Conservation (phyloP, 768 basidiomycete species). For the Asterophora parasitica region DNA sequence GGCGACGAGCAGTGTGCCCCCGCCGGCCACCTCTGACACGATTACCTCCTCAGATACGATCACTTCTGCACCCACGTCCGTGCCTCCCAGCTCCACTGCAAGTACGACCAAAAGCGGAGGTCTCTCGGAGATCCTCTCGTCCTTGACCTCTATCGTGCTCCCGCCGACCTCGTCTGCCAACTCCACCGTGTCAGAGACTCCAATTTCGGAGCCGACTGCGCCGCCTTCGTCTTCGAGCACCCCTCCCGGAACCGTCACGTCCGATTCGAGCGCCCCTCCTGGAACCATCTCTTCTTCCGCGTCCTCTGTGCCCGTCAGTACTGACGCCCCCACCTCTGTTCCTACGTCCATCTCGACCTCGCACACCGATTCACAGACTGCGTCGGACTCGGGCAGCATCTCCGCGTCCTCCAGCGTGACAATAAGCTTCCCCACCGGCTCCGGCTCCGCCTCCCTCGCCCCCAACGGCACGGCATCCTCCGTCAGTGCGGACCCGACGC, state of each 20-base stretch:
- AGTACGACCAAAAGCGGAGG: background rate
- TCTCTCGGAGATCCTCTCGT: background rate
- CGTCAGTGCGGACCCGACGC: conserved; percentile 4
- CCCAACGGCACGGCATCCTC: background rate
- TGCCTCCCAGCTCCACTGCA: background rate
- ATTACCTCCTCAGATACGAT: too few relatives aligned
- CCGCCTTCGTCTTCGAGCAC: too few relatives aligned
- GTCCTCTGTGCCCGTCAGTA: too few relatives aligned
- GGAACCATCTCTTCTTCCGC: too few relatives aligned
- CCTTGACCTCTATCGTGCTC: background rate
- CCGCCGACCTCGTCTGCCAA: background rate
- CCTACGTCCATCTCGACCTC: background rate
- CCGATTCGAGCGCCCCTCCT: too few relatives aligned
- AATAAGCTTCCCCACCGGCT: conserved; percentile 16
- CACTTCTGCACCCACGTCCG: too few relatives aligned
- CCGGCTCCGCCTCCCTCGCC: background rate
- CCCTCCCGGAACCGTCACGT: too few relatives aligned
- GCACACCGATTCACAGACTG: too few relatives aligned
- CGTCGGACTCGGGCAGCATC: too few relatives aligned
- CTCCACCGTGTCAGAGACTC: too few relatives aligned
- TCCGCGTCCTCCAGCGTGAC: conserved; percentile 7
- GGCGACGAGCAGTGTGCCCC: too few relatives aligned
- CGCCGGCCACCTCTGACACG: too few relatives aligned
- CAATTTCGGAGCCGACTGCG: background rate
- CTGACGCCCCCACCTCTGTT: background rate